phyloP scores from a whole-genome alignment of 148 eudicot species.

The Arctostaphylos glauca region DNA sequence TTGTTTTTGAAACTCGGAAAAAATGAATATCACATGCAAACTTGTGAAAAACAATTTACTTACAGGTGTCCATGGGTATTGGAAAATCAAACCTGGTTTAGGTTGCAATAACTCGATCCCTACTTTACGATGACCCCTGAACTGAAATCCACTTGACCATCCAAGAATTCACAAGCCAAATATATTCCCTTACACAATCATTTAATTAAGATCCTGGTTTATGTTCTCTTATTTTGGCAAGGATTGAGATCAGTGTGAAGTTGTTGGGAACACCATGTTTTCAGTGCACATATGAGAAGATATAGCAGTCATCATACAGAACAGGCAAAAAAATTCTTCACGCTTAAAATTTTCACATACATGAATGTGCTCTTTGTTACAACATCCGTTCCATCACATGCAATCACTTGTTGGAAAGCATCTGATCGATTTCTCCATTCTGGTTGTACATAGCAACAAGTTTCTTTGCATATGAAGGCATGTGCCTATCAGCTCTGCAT shows the following conservation, averaged over 20 bases:
- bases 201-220: not conserved
- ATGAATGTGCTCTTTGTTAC: not conserved
- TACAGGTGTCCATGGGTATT: not conserved
- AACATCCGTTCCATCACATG: not conserved
- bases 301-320: not conserved
- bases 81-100: not conserved
- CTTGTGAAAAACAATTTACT: no score
- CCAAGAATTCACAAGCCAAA: not conserved
- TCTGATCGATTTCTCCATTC: conserved; percentile 84
- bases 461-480: conserved; percentile 90
- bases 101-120: not conserved
- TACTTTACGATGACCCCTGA: not conserved
- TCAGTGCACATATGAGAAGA: not conserved
- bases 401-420: conserved; percentile 51
- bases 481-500: conserved; percentile 79
- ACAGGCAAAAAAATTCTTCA: not conserved
- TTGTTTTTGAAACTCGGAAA: no score
- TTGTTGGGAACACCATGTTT: not conserved
- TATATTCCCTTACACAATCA: not conserved
- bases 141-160: not conserved
- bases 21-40: no score
- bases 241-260: not conserved
- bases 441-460: conserved; percentile 80
- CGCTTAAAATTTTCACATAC: not conserved
- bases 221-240: not conserved